Base-by-base conservation (phyloP, 2,329 filamentous ascomycete genomes). In the Trichoderma citrinoviride region DNA sequence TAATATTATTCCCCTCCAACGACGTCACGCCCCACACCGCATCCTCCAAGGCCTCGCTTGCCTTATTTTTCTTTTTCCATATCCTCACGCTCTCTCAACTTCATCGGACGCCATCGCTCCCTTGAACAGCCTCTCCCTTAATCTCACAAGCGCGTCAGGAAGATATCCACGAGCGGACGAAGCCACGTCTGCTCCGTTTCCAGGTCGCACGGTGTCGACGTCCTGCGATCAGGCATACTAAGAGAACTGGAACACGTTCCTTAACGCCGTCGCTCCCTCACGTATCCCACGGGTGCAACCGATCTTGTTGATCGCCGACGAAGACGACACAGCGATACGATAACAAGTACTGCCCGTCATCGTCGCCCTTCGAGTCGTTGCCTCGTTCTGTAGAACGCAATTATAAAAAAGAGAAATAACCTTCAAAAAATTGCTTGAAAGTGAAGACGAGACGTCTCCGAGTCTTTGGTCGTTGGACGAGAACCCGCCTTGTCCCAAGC, bases 181-280 rank as follows among this genome's bases (percentile, higher is more conserved):
- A 70, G 67, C 67, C 64, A 69, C 33, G 61, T 40, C 65, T 56
- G 65, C 52, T 54, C 49, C 64, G 19, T 64, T 62, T 64, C 33
- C 65, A 50, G 63, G 58, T 54, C 60, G 60, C 68, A 61, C 67
- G 70, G 72, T 71, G 64, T 70, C 73, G 70, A 72, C 70, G 67
- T 69, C 63, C 53, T 66, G 70, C 74, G 71, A 73, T 67, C 67
- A 69, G 71, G 71, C 70, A 69, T 68, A 52, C 49, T 73, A 37
- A 66, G 74, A 74, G 75, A 76, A 79, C 78, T 80, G 78, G 72
- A 79, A 80, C 65, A 80, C 78, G 78, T 78, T 79, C 71, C 70
- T 76, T 75, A 46, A 52, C 67, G 69, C 69, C 64, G 67, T 77
- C 74, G 72, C 72, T 65, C 61, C 58, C 58, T 69, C 68, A 70